Percentiles rank a stretch among this genome's conserved stretches.
These are phyloP conservation scores for Phlebiopsis gigantea DNA, from an alignment of 768 basidiomycete species.

Conservation along the genomic window DNA sequence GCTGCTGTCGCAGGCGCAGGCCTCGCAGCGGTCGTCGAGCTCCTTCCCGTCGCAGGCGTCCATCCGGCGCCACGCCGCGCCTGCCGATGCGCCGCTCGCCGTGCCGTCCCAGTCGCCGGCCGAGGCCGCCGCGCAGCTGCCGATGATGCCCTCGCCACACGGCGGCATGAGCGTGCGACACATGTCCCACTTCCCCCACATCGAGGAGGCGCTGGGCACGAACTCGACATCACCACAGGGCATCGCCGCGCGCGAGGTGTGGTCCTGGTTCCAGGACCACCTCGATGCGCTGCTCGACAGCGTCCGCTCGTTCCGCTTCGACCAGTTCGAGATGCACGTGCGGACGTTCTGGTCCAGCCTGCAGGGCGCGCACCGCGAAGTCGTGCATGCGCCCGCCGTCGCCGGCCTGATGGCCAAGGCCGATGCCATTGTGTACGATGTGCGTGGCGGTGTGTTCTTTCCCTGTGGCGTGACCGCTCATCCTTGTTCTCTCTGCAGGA, in stretches of 20 bases:
- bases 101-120: slow-evolving; percentile 53
- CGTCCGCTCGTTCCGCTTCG: slow-evolving; percentile 73
- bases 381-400: slow-evolving; percentile 85
- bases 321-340: slow-evolving; percentile 85
- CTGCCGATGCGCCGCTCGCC: slow-evolving; percentile 48
- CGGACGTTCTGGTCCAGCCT: slow-evolving; percentile 82
- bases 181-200: slow-evolving; percentile 75
- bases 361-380: slow-evolving; percentile 72
- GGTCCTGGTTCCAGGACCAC: slow-evolving; percentile 92
- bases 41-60: slow-evolving; percentile 65
- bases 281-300: slow-evolving; percentile 77
- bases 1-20: slow-evolving; percentile 73
- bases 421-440: slow-evolving; percentile 88
- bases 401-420: slow-evolving; percentile 87
- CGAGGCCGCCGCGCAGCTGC: slow-evolving; percentile 31
- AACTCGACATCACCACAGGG: slow-evolving; percentile 72
- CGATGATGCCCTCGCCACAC: slow-evolving; percentile 44
- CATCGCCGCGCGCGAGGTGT: slow-evolving; percentile 79
- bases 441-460: slow-evolving; percentile 35
- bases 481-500: slow-evolving; percentile 44
- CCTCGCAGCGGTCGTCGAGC: slow-evolving; percentile 50
- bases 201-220: slow-evolving; percentile 78
- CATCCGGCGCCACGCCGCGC: slow-evolving; percentile 65
- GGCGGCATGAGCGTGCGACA: slow-evolving; percentile 63
- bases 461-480: slow-evolving; percentile 11